These are phyloP conservation scores for Cryptococcus sp. DNA, from an alignment of 1,284 basidiomycete species.

Conservation along the genomic window DNA sequence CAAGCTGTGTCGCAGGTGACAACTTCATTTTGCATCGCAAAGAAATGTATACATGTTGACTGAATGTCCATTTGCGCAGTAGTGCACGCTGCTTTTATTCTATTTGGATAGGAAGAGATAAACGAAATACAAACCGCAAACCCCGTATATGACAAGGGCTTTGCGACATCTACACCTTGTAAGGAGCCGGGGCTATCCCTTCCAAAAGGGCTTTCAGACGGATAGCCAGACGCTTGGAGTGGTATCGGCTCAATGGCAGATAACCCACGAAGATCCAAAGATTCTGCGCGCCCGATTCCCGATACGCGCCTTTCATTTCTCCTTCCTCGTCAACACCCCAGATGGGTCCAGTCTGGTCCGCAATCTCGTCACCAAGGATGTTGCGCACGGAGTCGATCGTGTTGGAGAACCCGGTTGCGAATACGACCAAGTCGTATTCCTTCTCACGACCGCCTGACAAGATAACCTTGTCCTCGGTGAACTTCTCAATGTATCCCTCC, in stretches of 20 bases:
- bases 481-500: conserved; percentile 32
- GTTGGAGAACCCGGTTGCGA: conserved; percentile 62
- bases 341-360: conserved; percentile 55
- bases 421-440: conserved; percentile 67
- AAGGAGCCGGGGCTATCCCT: conserved; percentile 24
- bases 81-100: too few relatives aligned
- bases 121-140: too few relatives aligned
- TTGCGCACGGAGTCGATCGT: conserved; percentile 49
- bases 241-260: conserved; percentile 28
- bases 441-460: conserved; percentile 51
- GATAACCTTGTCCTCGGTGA: conserved; percentile 31
- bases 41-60: too few relatives aligned
- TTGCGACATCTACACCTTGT: conserved; percentile 14
- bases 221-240: conserved; percentile 34
- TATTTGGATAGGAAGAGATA: too few relatives aligned
- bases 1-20: too few relatives aligned
- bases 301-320: conserved; percentile 60
- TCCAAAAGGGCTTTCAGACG: conserved; percentile 34
- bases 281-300: conserved; percentile 58
- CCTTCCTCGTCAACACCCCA: conserved; percentile 66
- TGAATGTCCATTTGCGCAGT: too few relatives aligned
- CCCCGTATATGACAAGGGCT: too few relatives aligned
- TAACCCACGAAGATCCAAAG: conserved; percentile 64
- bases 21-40: too few relatives aligned
- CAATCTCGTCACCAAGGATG: conserved; percentile 58